These are phyloP conservation scores for Vinca major DNA, from an alignment of 305 asterid genomes.

Conservation along the genomic window DNA sequence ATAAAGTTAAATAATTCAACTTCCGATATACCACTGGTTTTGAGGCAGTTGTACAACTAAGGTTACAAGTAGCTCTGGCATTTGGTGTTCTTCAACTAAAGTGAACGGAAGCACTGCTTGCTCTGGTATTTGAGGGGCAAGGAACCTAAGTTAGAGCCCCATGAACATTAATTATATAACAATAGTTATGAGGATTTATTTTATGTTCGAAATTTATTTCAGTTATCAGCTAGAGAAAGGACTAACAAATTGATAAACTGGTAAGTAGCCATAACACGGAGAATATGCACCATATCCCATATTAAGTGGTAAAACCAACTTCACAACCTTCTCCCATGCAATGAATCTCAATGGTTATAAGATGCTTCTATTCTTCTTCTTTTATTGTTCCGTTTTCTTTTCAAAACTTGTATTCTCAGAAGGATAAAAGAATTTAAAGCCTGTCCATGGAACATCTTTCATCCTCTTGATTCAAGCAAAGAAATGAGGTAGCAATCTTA, in stretches of 20 bases:
- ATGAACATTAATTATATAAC: too few species aligned
- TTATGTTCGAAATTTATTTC: background rate
- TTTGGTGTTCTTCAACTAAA: too few species aligned
- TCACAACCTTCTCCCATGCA: background rate
- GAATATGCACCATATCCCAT: background rate
- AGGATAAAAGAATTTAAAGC: background rate
- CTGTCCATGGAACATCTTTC: slow-evolving; percentile 6
- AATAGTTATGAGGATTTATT: background rate
- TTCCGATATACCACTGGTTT: too few species aligned
- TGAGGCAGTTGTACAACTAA: too few species aligned
- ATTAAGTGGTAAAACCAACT: too few species aligned
- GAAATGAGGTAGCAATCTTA: background rate
- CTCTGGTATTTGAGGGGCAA: too few species aligned
- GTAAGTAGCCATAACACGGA: background rate
- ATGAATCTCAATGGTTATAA: background rate
- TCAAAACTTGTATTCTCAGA: background rate
- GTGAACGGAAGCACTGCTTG: too few species aligned
- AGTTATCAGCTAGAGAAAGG: background rate
- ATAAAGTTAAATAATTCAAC: background rate
- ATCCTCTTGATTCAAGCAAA: background rate
- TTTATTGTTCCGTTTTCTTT: background rate
- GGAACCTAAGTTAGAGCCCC: too few species aligned
- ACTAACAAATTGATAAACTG: background rate
- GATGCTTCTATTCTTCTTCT: background rate
- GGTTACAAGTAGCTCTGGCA: too few species aligned